These are phyloP conservation scores for Pseudocercospora cruenta DNA, from an alignment of 2,329 filamentous ascomycete species.

Conservation along the genomic window DNA sequence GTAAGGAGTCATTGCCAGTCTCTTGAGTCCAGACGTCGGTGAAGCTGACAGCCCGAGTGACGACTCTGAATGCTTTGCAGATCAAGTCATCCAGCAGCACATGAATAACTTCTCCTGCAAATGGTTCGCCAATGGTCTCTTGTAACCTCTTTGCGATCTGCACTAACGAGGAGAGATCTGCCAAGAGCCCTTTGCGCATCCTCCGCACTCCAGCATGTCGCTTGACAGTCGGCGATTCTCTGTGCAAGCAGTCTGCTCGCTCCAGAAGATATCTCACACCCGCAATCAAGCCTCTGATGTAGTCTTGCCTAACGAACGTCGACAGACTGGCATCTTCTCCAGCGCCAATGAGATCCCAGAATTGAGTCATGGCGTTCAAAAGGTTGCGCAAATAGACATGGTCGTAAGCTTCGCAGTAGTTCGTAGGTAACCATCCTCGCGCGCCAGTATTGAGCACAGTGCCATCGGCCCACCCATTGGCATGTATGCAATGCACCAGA, in stretches of 20 bases:
- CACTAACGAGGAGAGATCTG: slow-evolving; percentile 85
- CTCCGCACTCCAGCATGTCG: slow-evolving; percentile 75
- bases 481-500: slow-evolving; percentile 93
- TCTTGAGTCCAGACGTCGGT: slow-evolving; percentile 73
- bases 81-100: slow-evolving; percentile 90
- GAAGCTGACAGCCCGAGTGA: slow-evolving; percentile 88
- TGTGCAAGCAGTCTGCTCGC: slow-evolving; percentile 81
- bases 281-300: slow-evolving; percentile 90
- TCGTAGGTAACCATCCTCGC: slow-evolving; percentile 94
- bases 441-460: slow-evolving; percentile 84
- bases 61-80: slow-evolving; percentile 88
- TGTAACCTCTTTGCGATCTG: slow-evolving; percentile 86
- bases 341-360: slow-evolving; percentile 86
- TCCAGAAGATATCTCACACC: slow-evolving; percentile 90
- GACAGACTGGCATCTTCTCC: slow-evolving; percentile 67
- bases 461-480: slow-evolving; percentile 97
- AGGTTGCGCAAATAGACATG: slow-evolving; percentile 83
- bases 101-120: slow-evolving; percentile 64
- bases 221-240: slow-evolving; percentile 76
- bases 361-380: slow-evolving; percentile 82
- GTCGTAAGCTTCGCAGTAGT: slow-evolving; percentile 96
- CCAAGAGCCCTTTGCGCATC: slow-evolving; percentile 82
- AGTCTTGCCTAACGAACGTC: slow-evolving; percentile 87
- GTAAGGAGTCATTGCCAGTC: slow-evolving; percentile 16
- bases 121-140: slow-evolving; percentile 64